These are phyloP conservation scores for Trichosporon ovoides DNA, from an alignment of 1,284 basidiomycete species.

Conservation along the genomic window DNA sequence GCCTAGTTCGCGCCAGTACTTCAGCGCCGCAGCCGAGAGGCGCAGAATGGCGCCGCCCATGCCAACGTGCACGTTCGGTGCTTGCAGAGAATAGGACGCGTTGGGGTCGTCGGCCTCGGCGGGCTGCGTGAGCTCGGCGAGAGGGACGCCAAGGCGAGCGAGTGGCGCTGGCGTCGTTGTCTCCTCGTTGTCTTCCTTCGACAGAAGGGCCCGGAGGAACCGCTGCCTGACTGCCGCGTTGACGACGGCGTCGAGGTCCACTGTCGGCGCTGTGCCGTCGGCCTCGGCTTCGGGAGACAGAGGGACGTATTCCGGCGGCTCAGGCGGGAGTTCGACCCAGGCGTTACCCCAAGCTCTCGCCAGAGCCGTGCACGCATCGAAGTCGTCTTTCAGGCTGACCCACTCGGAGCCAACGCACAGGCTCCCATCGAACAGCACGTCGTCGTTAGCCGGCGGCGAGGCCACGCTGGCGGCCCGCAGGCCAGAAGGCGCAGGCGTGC, in stretches of 20 bases:
- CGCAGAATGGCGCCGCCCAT: slow-evolving; percentile 29
- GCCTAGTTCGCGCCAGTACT: slow-evolving; percentile 42
- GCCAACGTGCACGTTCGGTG: slow-evolving; percentile 23
- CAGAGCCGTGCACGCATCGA: slow-evolving; percentile 1
- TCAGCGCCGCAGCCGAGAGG: slow-evolving; percentile 29
- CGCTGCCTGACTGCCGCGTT: slow-evolving; percentile 19
- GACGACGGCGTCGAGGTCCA: slow-evolving; percentile 14
- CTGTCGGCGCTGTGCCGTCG: background rate
- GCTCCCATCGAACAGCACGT: slow-evolving; percentile 26
- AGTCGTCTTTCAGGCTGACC: slow-evolving; percentile 23
- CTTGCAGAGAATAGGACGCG: slow-evolving; percentile 7
- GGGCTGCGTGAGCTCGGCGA: slow-evolving; percentile 12
- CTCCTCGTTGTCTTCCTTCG: too few species aligned
- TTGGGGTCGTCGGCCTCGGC: background rate
- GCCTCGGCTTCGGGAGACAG: slow-evolving; percentile 6
- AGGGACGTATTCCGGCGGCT: background rate
- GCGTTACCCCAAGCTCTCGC: slow-evolving; percentile 12
- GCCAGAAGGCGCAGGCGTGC: slow-evolving; percentile 16
- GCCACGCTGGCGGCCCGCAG: background rate
- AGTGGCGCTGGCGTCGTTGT: too few species aligned
- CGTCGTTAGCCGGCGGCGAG: slow-evolving; percentile 12
- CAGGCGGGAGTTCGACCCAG: slow-evolving; percentile 10
- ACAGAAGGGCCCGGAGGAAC: slow-evolving; percentile 14
- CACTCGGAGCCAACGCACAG: slow-evolving; percentile 33
- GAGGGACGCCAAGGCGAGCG: slow-evolving; percentile 12